These are phyloP conservation scores for Barnettozyma populi DNA, from an alignment of 805 yeast genomes.

Conservation along the genomic window DNA sequence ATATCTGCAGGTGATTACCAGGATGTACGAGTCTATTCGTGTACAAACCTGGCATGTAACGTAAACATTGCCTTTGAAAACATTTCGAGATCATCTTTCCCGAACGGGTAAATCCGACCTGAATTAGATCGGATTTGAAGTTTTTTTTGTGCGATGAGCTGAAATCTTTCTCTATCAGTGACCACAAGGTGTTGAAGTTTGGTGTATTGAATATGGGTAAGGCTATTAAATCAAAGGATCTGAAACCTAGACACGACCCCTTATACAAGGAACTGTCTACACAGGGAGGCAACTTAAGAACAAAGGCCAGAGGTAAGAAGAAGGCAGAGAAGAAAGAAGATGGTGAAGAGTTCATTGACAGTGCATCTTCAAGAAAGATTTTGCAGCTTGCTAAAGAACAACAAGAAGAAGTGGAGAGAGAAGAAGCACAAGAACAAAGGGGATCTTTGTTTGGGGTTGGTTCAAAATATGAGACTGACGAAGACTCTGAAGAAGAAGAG, in stretches of 20 bases:
- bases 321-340: constrained; percentile 38
- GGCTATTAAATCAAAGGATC: constrained; percentile 41
- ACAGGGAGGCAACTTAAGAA: constrained; percentile 64
- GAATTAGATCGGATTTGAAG: background rate
- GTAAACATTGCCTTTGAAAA: constrained; percentile 1
- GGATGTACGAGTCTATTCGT: background rate
- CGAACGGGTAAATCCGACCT: constrained; percentile 7
- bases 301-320: constrained; percentile 30
- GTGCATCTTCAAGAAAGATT: constrained; percentile 77
- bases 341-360: constrained; percentile 66
- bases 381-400: constrained; percentile 87
- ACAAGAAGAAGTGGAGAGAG: constrained; percentile 82
- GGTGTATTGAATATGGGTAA: constrained; percentile 48
- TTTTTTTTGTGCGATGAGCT: constrained; percentile 4
- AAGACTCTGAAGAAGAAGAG: constrained; percentile 31
- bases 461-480: constrained; percentile 39
- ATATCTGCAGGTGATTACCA: constrained; percentile 7
- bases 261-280: constrained; percentile 72
- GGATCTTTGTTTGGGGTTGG: constrained; percentile 27
- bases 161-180: background rate
- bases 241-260: constrained; percentile 74
- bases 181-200: background rate
- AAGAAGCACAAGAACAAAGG: constrained; percentile 37
- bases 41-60: background rate
- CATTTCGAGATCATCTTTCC: background rate